Conservation (phyloP, 768 basidiomycete genomes). For the Leccinum boreale region DNA sequence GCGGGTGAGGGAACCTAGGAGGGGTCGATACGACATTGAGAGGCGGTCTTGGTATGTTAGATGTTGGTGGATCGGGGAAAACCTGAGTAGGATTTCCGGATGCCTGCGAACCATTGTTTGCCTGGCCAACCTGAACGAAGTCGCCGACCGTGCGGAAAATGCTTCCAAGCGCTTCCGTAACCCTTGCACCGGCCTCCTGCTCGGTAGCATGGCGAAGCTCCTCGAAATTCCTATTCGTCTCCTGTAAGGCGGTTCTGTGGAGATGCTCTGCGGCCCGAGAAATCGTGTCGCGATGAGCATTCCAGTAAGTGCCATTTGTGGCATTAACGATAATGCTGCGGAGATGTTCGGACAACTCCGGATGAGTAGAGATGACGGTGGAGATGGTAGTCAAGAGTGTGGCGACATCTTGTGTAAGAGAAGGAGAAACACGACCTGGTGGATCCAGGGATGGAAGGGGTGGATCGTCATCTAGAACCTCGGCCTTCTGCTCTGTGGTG, state of each 20-base stretch:
- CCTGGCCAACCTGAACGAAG: slow-evolving; percentile 22
- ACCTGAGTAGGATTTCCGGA: neutral
- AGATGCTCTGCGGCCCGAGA: slow-evolving; percentile 56
- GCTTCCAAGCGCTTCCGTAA: slow-evolving; percentile 59
- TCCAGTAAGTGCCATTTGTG: slow-evolving; percentile 67
- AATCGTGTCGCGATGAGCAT: slow-evolving; percentile 54
- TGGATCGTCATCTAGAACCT: slow-evolving; percentile 38
- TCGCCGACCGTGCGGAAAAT: slow-evolving; percentile 54
- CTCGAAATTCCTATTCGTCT: slow-evolving; percentile 38
- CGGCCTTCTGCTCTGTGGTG: slow-evolving; percentile 10
- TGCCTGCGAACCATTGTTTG: slow-evolving; percentile 4
- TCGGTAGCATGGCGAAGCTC: slow-evolving; percentile 50
- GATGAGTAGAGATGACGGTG: slow-evolving; percentile 57
- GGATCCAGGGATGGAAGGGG: slow-evolving; percentile 47
- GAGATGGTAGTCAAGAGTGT: slow-evolving; percentile 55
- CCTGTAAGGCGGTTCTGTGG: slow-evolving; percentile 42
- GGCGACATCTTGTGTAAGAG: slow-evolving; percentile 64
- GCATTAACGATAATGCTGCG: slow-evolving; percentile 63
- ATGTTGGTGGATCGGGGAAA: neutral
- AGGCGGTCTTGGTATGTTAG: slow-evolving; percentile 4
- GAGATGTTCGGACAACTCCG: slow-evolving; percentile 67
- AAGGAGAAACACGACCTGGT: slow-evolving; percentile 32
- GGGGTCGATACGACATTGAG: slow-evolving; percentile 11
- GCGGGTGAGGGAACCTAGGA: slow-evolving; percentile 17
- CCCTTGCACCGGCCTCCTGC: slow-evolving; percentile 60